Evolutionary conservation across 2,329 filamentous ascomycete genomes (phyloP), one percentile per base, ranked within the genome.

Genomic region (Rasamsonia emersonii): DNA sequence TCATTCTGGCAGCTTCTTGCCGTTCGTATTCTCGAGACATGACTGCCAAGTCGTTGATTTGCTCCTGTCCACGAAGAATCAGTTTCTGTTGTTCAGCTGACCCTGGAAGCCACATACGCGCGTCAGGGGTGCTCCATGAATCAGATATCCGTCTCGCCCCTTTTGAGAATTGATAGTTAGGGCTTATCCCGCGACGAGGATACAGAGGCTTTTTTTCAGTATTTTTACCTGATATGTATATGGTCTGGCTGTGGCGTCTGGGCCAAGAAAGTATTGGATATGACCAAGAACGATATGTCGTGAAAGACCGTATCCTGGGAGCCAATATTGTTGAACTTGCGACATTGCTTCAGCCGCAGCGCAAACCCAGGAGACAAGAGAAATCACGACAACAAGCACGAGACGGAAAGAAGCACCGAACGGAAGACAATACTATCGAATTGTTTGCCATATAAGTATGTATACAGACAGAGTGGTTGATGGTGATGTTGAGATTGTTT

Each of bases 141-240:
- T 62, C 18, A 68, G 51, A 43, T 67, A 68, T 21, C 65, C 65
- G 49, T 68, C 65, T 36, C 65, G 61, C 26, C 62, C 63, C 62
- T 67, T 46, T 33, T 37, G 30, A 45, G 39, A 34, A 38, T 30
- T 33, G 37, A 35, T 42, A 30, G 44, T 54, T 49, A 53, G 46
- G 46, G 18, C 20, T 17, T 8, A 18, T 33, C 41, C 17, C 18
- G 24, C 24, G 17, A 11, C 23, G 30, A 19, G 6, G 9, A 5
- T 5, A 18, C n/a, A 25, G 17, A 10, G 14, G 21, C 25, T 15
- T 19, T n/a, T 9, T 9, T 26, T 14, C 8, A 23, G n/a, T n/a
- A n/a, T n/a, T n/a, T n/a, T 40, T 61, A 64, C 63, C 53, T 67
- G 63, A 38, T 66, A 65, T 31, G 55, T 62, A 42, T 62, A 68